Percentiles rank a stretch among this genome's conserved stretches.
Evolutionary conservation across 768 basidiomycete species (phyloP).

Genomic region (Galerina sulciceps): DNA sequence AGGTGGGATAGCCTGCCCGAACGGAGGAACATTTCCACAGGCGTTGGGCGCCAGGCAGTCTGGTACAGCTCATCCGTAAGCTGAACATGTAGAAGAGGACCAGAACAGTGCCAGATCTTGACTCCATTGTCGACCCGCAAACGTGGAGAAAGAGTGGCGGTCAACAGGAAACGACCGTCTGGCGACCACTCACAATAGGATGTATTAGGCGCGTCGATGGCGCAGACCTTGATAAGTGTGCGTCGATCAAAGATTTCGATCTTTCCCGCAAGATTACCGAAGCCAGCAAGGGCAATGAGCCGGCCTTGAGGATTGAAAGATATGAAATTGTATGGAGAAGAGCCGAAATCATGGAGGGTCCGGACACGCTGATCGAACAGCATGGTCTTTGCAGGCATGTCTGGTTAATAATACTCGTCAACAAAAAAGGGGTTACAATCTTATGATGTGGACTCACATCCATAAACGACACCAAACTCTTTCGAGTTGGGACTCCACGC

Average conservation of each 20-base stretch:
- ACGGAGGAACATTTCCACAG: constrained; percentile 68
- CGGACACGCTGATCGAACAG: constrained; percentile 92
- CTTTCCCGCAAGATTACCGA: constrained; percentile 95
- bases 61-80: constrained; percentile 89
- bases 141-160: constrained; percentile 94
- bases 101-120: constrained; percentile 94
- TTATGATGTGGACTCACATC: constrained; percentile 65
- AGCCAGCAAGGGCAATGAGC: constrained; percentile 88
- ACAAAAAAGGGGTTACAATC: constrained; percentile 6
- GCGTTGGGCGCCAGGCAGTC: constrained; percentile 78
- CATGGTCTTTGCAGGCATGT: constrained; percentile 94
- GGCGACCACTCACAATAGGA: constrained; percentile 96
- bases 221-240: constrained; percentile 74
- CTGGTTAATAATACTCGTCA: constrained; percentile 38
- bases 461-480: constrained; percentile 96
- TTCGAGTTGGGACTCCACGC: constrained; percentile 95
- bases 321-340: constrained; percentile 89
- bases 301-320: constrained; percentile 94
- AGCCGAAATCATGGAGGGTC: constrained; percentile 87
- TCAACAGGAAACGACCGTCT: constrained; percentile 90
- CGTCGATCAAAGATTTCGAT: constrained; percentile 92
- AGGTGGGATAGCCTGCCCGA: constrained; percentile 67
- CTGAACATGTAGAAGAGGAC: constrained; percentile 86
- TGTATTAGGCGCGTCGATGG: constrained; percentile 91
- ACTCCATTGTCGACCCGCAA: constrained; percentile 97